phyloP scores from a whole-genome alignment of 2,329 filamentous ascomycete genomes.

The Monosporascus sp. region DNA sequence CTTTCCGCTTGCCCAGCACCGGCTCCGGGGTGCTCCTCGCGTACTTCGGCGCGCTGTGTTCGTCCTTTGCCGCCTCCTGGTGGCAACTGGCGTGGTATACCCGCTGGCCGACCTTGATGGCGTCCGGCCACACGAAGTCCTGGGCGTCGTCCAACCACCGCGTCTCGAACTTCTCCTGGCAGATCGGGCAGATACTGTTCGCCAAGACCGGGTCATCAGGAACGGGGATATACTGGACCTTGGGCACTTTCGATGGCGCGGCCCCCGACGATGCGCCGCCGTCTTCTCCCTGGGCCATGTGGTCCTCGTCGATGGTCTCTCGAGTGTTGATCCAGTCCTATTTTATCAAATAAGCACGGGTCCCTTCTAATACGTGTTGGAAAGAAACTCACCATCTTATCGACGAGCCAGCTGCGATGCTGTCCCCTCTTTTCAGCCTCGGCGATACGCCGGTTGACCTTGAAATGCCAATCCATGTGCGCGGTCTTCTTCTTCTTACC shows the following conservation, averaged over 20 bases:
- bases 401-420: conserved; percentile 91
- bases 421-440: conserved; percentile 82
- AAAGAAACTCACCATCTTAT: conserved; percentile 62
- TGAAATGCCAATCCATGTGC: conserved; percentile 98
- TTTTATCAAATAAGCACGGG: not conserved
- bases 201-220: conserved; percentile 71
- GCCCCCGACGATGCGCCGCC: conserved; percentile 33
- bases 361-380: too few species aligned
- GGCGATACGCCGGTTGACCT: conserved; percentile 80
- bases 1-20: conserved; percentile 69
- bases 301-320: conserved; percentile 68
- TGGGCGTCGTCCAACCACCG: conserved; percentile 89
- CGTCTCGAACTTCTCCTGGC: conserved; percentile 90
- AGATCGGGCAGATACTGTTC: conserved; percentile 83
- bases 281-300: conserved; percentile 30
- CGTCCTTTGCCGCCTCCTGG: conserved; percentile 69
- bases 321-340: conserved; percentile 87
- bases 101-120: conserved; percentile 67
- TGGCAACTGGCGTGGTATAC: conserved; percentile 91
- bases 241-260: conserved; percentile 40
- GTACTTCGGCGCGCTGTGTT: conserved; percentile 34
- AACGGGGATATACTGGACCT: conserved; percentile 72
- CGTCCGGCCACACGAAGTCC: conserved; percentile 96
- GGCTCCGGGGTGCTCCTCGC: conserved; percentile 55
- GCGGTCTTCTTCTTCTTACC: conserved; percentile 81